Base-by-base conservation (phyloP, 306 rosid species). In the Trifolium pratense region DNA sequence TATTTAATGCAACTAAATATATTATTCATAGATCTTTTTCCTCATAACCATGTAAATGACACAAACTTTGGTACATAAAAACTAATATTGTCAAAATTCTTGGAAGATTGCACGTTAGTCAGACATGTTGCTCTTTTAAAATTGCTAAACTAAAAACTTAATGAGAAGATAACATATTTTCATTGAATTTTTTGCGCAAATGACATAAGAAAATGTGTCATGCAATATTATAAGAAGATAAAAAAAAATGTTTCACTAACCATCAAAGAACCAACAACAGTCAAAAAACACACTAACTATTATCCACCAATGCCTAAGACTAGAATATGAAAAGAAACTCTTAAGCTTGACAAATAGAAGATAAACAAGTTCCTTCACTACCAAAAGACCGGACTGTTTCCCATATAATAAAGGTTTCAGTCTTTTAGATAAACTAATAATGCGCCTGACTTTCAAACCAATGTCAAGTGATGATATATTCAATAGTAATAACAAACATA, bases 181-280 rank as follows among this genome's bases (percentile, higher is more conserved):
- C 13, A 64, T 34, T 45, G 42, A 25, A 25, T 5, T 51, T 80
- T 43, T 46, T 36, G 43, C 13, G 12, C 5, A 42, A 56, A 48
- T 76, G 81, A 25, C 31, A 66, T 73, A 37, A 46, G 68, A 61
- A 46, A 69, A 75, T 62, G 77, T 53, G 55, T 43, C 73, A 39
- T 23, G 76, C 56, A 32, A 12, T 55, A 11, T 20, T 55, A 39
- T 59, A 17, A 26, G 15, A 61, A 32, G 26, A 69, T 25, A 29
- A 13, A 6, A 13, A 6, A 6, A 32, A 49, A 40, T 59, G 16
- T 57, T 40, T 60, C 29, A 21, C 51, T 6, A 40, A 25, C 69
- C 63, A 61, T 72, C 15, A 36, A 68, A 49, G 40, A 39, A 62
- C 62, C 58, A 49, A 67, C 67, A 49, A 68, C 56, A 68, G 36